Evolutionary conservation across 805 yeast genomes (phyloP).

Genomic region (Candida nitratophila): DNA sequence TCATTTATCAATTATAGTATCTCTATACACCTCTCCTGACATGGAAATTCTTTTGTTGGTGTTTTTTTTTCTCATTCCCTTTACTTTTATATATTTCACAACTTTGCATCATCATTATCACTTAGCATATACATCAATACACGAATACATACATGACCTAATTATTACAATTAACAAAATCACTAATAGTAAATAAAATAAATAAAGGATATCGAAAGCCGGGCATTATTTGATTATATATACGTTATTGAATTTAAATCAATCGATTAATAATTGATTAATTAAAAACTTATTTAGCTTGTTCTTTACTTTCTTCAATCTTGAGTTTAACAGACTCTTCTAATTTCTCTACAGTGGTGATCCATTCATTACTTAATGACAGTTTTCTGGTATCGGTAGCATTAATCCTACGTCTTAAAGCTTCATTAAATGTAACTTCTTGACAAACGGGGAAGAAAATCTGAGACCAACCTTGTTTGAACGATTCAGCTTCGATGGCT

Average conservation of each 20-base stretch:
- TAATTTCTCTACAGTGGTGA: conserved; percentile 16
- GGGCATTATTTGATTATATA: too few relatives aligned
- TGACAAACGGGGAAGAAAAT: conserved; percentile 70
- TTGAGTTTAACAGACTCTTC: conserved; percentile 11
- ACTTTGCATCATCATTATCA: neutral
- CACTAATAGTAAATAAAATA: too few relatives aligned
- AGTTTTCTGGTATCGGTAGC: conserved; percentile 39
- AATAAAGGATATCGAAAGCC: too few relatives aligned
- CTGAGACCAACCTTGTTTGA: conserved; percentile 77
- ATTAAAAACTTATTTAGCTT: neutral
- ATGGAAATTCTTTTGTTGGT: too few relatives aligned
- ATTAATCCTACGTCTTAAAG: conserved; percentile 66
- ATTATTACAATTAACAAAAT: too few relatives aligned
- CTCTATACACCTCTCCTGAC: too few relatives aligned
- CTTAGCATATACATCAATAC: conserved; percentile 4
- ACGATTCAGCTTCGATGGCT: conserved; percentile 63
- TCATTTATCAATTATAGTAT: too few relatives aligned
- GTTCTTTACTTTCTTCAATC: conserved; percentile 1
- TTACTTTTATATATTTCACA: too few relatives aligned
- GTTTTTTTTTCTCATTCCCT: too few relatives aligned
- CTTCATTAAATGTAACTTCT: conserved; percentile 90
- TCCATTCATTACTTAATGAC: conserved; percentile 24
- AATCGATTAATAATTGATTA: too few relatives aligned
- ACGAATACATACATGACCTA: neutral
- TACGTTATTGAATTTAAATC: too few relatives aligned